phyloP scores from a whole-genome alignment of 495 filamentous ascomycete genomes.

The Aspergillus cristatus region DNA sequence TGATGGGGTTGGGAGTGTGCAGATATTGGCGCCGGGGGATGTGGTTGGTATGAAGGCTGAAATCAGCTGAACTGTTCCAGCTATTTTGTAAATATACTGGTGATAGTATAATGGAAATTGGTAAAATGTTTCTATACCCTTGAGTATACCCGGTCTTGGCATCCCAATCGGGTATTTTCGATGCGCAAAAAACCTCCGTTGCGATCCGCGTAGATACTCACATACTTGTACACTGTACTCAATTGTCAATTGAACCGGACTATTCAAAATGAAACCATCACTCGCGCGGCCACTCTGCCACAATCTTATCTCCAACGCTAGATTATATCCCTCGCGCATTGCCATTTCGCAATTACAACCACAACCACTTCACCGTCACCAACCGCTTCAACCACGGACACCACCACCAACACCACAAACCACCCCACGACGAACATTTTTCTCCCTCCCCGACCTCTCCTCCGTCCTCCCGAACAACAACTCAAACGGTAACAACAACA shows the following conservation, averaged over 20 bases:
- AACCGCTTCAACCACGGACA: conserved; percentile 2
- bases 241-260: no score
- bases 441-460: conserved; percentile 26
- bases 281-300: background rate
- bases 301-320: background rate
- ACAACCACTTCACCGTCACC: background rate
- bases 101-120: no score
- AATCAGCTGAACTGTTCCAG: no score
- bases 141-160: no score
- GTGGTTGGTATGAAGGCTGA: conserved; percentile 40
- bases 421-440: conserved; percentile 3
- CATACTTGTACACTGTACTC: no score
- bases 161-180: no score
- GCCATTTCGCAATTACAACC: background rate
- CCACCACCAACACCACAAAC: conserved; percentile 4
- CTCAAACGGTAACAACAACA: conserved; percentile 13
- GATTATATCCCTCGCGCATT: background rate
- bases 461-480: conserved; percentile 22
- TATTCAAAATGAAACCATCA: background rate
- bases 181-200: no score
- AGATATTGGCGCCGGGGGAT: conserved; percentile 34
- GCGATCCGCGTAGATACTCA: no score
- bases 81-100: no score
- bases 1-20: conserved; percentile 17
- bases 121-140: no score